Base-by-base conservation (phyloP, 2,329 filamentous ascomycete genomes). In the Didymella arachidicola region DNA sequence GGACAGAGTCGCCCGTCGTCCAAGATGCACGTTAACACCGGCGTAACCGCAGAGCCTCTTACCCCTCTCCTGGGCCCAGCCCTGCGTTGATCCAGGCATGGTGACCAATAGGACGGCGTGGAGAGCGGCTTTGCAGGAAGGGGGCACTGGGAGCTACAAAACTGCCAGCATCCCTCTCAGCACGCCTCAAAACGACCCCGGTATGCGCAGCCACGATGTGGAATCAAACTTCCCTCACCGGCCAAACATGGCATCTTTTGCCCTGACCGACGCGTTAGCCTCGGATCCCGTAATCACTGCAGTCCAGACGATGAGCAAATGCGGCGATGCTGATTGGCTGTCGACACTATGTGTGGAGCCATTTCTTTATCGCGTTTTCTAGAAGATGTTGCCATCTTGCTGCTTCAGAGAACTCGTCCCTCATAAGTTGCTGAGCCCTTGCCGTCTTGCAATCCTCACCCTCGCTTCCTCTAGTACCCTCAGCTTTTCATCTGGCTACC, bases 281-380 rank as follows among this genome's bases (percentile, higher is more conserved):
- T 52, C 51, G 56, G 66, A 58, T 67, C 62, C 64, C 59, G 68
- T 68, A 65, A 71, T 65, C 67, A 57, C 51, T 26, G 59, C 53
- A 60, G 60, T 63, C 68, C 56, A 62, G 68, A 68, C 58, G 49
- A 29, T 38, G 36, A 30, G 43, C 36, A 32, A 46, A 45, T 50
- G 19, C 11, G 10, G 36, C 11, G 39, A 8, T 5, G 29, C 19
- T 69, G 61, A 69, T 71, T 71, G 67, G 68, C 59, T 27, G 22
- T 36, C 41, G 50, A 19, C 50, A 16, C 27, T 12, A 22, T 18
- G 1, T 22, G 22, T 22, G 56, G 27, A 14, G 12, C 45, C 56
- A 45, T 32, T 36, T 54, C 34, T 49, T 52, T 54, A 54, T 54
- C 50, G 56, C 45, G 44, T 57, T 43, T 57, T 57, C 53, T 56